These are phyloP conservation scores for Quercus lobata DNA, from an alignment of 331 rosid species.

Conservation along the genomic window DNA sequence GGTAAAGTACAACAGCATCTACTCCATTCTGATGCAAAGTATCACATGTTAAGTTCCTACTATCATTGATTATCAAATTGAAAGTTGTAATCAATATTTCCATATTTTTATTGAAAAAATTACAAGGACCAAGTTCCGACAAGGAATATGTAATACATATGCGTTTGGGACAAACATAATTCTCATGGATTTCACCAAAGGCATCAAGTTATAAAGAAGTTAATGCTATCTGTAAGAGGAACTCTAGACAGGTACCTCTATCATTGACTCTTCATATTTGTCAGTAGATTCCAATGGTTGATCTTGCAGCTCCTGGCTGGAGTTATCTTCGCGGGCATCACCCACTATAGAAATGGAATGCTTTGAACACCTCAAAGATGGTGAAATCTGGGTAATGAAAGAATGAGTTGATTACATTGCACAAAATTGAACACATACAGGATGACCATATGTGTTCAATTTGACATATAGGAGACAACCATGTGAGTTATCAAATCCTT, in stretches of 20 bases:
- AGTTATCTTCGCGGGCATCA: conserved; percentile 16
- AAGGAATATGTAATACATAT: neutral
- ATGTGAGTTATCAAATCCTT: neutral
- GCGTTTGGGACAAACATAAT: neutral
- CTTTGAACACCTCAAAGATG: conserved; percentile 33
- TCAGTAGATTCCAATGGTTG: conserved; percentile 29
- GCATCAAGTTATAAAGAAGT: neutral
- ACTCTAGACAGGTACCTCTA: conserved; percentile 34
- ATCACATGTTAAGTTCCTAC: neutral
- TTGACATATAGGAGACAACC: neutral
- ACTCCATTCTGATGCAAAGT: conserved; percentile 36
- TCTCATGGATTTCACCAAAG: neutral
- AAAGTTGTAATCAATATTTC: neutral
- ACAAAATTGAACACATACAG: neutral
- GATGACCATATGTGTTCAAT: neutral
- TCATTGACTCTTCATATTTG: conserved; percentile 14
- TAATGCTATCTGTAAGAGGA: neutral
- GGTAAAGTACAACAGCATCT: conserved; percentile 28
- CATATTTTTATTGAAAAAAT: neutral
- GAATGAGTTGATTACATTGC: neutral
- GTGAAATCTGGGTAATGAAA: conserved; percentile 24
- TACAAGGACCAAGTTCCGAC: neutral
- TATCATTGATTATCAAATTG: neutral
- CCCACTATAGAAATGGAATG: conserved; percentile 15
- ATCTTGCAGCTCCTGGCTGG: conserved; percentile 22